These are phyloP conservation scores for Collybiopsis luxurians DNA, from an alignment of 768 basidiomycete genomes.

Conservation along the genomic window DNA sequence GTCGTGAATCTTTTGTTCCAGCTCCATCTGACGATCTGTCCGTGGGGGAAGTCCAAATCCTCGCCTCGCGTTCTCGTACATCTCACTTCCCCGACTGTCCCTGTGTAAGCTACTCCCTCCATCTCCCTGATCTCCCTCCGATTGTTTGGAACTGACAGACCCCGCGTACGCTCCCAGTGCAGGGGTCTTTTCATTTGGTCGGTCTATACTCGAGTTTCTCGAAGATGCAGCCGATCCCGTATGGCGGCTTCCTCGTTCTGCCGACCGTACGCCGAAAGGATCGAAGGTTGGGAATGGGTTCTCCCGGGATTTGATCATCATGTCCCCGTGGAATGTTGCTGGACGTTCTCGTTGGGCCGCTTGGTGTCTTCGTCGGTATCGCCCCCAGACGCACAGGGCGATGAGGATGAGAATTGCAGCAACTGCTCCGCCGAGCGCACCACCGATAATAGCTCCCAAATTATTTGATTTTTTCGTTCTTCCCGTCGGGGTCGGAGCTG, in stretches of 20 bases:
- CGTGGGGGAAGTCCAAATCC: not conserved
- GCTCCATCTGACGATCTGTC: slow-evolving; percentile 7
- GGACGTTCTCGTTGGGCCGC: not conserved
- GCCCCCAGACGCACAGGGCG: not conserved
- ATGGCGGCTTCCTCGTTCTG: not conserved
- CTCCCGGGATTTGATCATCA: slow-evolving; percentile 1
- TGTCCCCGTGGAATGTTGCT: slow-evolving; percentile 3
- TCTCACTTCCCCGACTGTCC: not conserved
- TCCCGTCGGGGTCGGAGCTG: not conserved
- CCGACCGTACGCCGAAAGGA: not conserved
- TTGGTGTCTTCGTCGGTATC: not conserved
- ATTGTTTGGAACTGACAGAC: not conserved
- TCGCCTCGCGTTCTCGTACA: not conserved
- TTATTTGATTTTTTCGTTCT: not conserved
- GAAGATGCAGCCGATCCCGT: not conserved
- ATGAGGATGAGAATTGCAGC: not conserved
- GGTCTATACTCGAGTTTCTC: not conserved
- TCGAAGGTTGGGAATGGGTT: not conserved
- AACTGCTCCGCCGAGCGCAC: not conserved
- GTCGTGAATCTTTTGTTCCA: slow-evolving; percentile 2
- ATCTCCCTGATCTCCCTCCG: not conserved
- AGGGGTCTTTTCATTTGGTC: not conserved
- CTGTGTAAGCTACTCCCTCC: not conserved
- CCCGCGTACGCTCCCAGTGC: not conserved
- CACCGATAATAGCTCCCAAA: not conserved